Evolutionary conservation across 768 basidiomycete genomes (phyloP).

Genomic region (Imleria badia): DNA sequence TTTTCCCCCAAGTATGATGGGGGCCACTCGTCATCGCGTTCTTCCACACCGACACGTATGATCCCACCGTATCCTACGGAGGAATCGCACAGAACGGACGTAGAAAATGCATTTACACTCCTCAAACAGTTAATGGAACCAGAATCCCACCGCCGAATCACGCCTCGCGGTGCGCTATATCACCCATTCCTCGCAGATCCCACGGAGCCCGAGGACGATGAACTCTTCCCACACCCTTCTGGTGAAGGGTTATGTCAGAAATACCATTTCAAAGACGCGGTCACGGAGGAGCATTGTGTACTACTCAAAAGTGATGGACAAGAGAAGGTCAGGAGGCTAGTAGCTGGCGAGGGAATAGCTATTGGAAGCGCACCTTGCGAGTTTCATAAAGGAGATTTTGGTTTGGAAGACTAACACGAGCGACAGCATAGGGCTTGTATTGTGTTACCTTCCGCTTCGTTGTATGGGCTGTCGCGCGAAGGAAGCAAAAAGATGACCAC

Average conservation of each 20-base stretch:
- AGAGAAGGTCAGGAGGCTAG: conserved; percentile 32
- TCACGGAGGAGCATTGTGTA: conserved; percentile 56
- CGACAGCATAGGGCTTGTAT: neutral
- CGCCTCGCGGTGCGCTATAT: conserved; percentile 71
- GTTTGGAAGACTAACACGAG: conserved; percentile 7
- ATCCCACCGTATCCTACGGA: conserved; percentile 27
- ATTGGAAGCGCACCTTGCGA: conserved; percentile 63
- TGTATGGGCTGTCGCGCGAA: neutral
- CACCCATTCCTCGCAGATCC: conserved; percentile 72
- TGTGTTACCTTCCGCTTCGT: neutral
- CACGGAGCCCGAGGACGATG: conserved; percentile 55
- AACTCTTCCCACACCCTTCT: conserved; percentile 65
- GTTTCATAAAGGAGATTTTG: conserved; percentile 43
- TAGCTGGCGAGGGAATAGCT: conserved; percentile 49
- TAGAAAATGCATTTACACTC: conserved; percentile 73
- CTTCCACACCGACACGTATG: conserved; percentile 18
- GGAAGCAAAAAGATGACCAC: conserved; percentile 57
- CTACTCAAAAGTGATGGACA: conserved; percentile 39
- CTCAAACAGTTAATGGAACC: conserved; percentile 72
- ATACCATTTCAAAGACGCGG: conserved; percentile 60
- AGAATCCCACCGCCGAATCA: conserved; percentile 74
- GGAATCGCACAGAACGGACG: conserved; percentile 48
- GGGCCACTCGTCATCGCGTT: conserved; percentile 21
- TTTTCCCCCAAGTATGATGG: conserved; percentile 18
- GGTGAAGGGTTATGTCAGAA: conserved; percentile 66